Evolutionary conservation across 768 basidiomycete genomes (phyloP), one percentile per base, ranked within the genome.

Genomic region (Mycena amicta): DNA sequence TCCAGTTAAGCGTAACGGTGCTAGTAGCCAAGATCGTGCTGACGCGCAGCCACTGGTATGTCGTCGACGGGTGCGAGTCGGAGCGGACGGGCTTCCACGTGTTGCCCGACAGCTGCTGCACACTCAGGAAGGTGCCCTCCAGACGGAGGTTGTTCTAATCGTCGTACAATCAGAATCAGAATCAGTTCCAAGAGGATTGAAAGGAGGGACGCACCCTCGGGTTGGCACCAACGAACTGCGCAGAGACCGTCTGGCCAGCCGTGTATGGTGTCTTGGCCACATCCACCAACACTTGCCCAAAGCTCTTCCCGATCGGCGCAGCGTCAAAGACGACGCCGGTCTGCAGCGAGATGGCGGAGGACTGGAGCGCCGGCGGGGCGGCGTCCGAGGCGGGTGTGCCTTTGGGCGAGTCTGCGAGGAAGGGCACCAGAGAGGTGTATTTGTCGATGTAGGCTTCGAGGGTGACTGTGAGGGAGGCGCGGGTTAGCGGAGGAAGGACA

Each of bases 371-470:
- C 4, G 80, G 75, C 5, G 89, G 84, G 28, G 90, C 75, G 50
- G 86, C 70, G 67, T 89, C 89, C 16, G 88, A 83, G n/a, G 79
- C 65, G 20, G 87, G 85, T 2, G 76, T 69, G 2, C 78, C 81
- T 5, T 67, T 66, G 5, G 78, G 77, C 50, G 72, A 70, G 53
- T 85, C 81, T 1, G 81, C 81, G 25, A 91, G 76, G 76, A 80
- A 88, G 3, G 82, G 77, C 12, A 90, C 82, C 28, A 92, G 78
- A 61, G 80, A 83, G 33, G 79, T 77, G 70, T 91, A 92, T 66
- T 86, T 87, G 70, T 90, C 80, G 57, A 91, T 88, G 68, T 90
- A 92, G 2, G 91, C 86, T 43, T 91, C 89, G n/a, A 92, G 78
- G 2, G 89, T 90, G 63, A 77, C 89, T 90, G 62, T 18, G 25